Conservation (phyloP, 164 flowering plant genomes). For the Hamamelis virginiana region DNA sequence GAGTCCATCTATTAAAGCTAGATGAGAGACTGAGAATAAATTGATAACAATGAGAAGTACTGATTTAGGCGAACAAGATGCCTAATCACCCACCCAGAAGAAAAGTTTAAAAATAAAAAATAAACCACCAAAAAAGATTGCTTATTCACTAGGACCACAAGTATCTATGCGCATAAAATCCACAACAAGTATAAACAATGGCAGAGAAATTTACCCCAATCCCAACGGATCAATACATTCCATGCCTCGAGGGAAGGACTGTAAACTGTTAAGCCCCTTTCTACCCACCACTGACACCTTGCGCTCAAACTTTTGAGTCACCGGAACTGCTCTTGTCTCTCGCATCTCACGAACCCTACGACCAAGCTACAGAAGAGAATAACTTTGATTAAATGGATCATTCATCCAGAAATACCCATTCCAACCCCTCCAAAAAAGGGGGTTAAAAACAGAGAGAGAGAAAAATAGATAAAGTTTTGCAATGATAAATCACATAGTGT, state of each 20-base stretch:
- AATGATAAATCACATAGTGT: background rate
- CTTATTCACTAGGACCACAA: background rate
- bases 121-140: background rate
- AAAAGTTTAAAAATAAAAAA: background rate
- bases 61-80: background rate
- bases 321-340: conserved; percentile 74
- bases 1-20: background rate
- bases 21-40: background rate
- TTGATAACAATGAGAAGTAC: background rate
- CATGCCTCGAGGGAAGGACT: conserved; percentile 91
- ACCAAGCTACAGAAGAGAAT: conserved; percentile 57
- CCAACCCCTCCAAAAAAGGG: background rate
- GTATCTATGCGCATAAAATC: conserved; percentile 1
- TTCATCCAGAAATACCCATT: background rate
- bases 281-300: conserved; percentile 47
- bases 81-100: background rate
- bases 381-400: background rate
- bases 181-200: background rate
- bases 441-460: background rate
- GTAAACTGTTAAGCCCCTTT: conserved; percentile 62
- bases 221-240: conserved; percentile 98
- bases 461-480: background rate
- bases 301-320: conserved; percentile 49
- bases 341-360: conserved; percentile 98
- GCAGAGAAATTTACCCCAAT: conserved; percentile 60